Base-by-base conservation (phyloP, 345 rosid species). In the Toxicodendron radicans region DNA sequence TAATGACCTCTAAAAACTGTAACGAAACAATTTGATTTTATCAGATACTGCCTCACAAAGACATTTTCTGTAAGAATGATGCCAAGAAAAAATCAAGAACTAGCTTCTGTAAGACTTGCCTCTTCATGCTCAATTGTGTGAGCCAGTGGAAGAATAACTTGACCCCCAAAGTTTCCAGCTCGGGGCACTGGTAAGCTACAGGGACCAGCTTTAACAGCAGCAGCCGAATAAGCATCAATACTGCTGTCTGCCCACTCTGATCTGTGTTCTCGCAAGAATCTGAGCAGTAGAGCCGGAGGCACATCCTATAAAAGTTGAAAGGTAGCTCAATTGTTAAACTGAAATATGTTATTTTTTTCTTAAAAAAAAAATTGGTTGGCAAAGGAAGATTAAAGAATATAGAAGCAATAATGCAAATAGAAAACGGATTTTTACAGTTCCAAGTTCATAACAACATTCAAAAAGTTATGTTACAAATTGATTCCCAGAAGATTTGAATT, bases 241-340 rank as follows among this genome's bases (percentile, higher is more conserved):
- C 88, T 87, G 78, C 87, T 91, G 60, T 93, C 99, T 18, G 99
- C 99, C 99, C 99, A 95, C 83, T 95, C 99, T 61, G 97, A 94
- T 69, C 98, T 86, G 73, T 95, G 99, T 78, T 95, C 99, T 33
- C 98, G 85, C 82, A 95, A 83, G 84, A 95, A 95, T 78, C 97
- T 78, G 27, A 95, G 87, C 46, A 95, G 96, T 64, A 91, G 87
- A 32, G 96, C 92, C 4, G 99, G 99, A 64, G 99, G 98, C 79
- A 95, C 98, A 84, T 95, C 91, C 99, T 95, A 73, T 73, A 82
- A 62, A 73, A 49, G 59, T 21, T 14, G 54, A 60, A 30, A 51
- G 59, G 51, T 46, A 24, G 3, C 64, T 45, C 10, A 23, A 61
- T 14, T 20, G 58, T 18, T 14, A 66, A 35, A 18, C n/a, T n/a